Conservation (phyloP, 306 rosid genomes). For the Cucumis cinereus region DNA sequence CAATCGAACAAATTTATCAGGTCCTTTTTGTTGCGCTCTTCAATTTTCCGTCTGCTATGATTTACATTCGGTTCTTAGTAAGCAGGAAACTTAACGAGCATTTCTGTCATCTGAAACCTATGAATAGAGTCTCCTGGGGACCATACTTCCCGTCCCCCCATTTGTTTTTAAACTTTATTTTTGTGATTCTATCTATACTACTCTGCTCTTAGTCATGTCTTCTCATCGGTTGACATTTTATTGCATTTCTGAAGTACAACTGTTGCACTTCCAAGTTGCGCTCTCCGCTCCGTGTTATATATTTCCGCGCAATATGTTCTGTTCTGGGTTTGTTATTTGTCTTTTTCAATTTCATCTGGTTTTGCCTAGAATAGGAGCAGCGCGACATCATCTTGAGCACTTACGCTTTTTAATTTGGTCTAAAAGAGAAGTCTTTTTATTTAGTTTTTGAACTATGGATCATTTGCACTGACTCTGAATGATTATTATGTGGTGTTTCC, state of each 20-base stretch:
- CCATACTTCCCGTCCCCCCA: background rate
- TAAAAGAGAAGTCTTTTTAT: background rate
- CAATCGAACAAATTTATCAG: background rate
- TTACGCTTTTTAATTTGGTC: background rate
- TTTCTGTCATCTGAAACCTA: background rate
- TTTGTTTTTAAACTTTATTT: background rate
- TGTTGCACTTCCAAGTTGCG: background rate
- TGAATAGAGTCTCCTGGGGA: background rate
- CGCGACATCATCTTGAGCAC: background rate
- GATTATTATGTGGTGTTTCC: constrained; percentile 15
- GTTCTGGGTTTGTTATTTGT: background rate
- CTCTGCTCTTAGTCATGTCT: background rate
- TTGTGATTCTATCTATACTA: background rate
- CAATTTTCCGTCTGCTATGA: background rate
- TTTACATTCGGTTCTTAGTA: background rate
- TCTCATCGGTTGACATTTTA: background rate
- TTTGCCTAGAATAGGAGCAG: background rate
- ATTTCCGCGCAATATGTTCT: background rate
- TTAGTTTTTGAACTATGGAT: background rate
- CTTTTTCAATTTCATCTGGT: background rate
- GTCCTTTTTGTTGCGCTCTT: background rate
- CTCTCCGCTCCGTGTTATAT: background rate
- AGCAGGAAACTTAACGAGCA: background rate
- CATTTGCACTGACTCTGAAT: constrained; percentile 1
- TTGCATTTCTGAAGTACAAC: background rate